Evolutionary conservation across 768 basidiomycete genomes (phyloP), one percentile per base, ranked within the genome.

Genomic region (Suillus plorans): DNA sequence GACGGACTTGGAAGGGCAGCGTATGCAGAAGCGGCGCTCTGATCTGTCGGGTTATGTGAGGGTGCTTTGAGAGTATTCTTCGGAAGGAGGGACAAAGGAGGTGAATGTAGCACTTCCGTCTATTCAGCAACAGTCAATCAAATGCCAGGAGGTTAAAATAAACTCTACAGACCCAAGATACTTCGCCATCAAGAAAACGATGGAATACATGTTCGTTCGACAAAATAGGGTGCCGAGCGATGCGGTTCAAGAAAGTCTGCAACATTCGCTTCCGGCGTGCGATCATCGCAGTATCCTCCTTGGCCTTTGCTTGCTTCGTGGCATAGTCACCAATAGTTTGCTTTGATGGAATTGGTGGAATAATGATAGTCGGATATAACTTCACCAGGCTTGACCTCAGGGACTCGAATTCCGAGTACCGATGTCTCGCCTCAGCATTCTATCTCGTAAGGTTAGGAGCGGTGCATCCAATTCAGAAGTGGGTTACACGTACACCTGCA

Each of bases 391-490:
- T 91, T 61, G 85, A 83, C 60, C 97, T 89, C 47, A 99, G 81
- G 28, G 94, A 95, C 78, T 98, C 95, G 77, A 99, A 99, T 75
- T 99, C 95, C 3, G 97, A 99, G 77, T 99, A 99, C 49, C 97
- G 88, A 70, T 97, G 92, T 41, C 88, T 85, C 13, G 94, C 88
- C 70, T 94, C 90, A 8, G 88, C 84, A 68, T 83, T 87, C 97
- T 99, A 67, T 72, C 64, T 37, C 57, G 47, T 45, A 66, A 60
- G 63, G 65, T 71, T 39, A 28, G 57, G 57, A 42, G 61, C 13
- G 66, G 64, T 56, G 62, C 34, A 20, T 45, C 57, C 39, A 52
- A 66, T 62, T 60, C 45, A 37, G 20, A 47, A 47, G 25, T 63
- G 63, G 45, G 57, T 47, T 63, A 37, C 36, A 74, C 82, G 75